Evolutionary conservation across 1,139 yeast genomes (phyloP).

Genomic region (Blastobotrys arbuscula): DNA sequence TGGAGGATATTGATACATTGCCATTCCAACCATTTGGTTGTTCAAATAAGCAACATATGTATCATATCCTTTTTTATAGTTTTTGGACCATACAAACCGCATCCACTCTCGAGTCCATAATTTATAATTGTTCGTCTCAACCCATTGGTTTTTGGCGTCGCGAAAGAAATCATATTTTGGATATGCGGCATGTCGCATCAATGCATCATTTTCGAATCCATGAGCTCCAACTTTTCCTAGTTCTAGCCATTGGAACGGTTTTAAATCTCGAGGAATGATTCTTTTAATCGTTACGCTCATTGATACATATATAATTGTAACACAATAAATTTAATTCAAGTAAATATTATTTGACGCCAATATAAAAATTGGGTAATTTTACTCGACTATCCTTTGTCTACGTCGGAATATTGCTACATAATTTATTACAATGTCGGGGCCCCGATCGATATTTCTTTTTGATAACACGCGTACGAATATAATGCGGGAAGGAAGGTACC

Average conservation of each 20-base stretch:
- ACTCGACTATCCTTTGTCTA: too few relatives aligned
- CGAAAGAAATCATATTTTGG: conserved; percentile 1
- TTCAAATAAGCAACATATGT: background rate
- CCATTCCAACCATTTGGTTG: conserved; percentile 8
- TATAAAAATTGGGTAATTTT: too few relatives aligned
- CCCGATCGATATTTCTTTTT: too few relatives aligned
- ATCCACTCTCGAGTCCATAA: conserved; percentile 4
- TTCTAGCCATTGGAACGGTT: background rate
- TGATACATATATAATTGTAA: background rate
- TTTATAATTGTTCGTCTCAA: background rate
- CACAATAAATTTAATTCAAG: too few relatives aligned
- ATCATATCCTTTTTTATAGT: background rate
- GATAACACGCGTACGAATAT: too few relatives aligned
- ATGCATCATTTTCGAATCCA: conserved; percentile 7
- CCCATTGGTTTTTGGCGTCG: conserved; percentile 7
- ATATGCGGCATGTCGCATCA: conserved; percentile 1
- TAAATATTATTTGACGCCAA: too few relatives aligned
- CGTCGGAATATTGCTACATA: too few relatives aligned
- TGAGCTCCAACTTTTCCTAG: conserved; percentile 7
- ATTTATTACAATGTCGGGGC: too few relatives aligned
- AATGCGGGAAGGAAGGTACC: too few relatives aligned
- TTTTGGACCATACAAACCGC: background rate
- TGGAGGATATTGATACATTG: conserved; percentile 13
- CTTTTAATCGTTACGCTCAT: background rate
- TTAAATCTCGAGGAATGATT: background rate